Evolutionary conservation across 805 yeast species (phyloP), one percentile per base, ranked within the genome.

Genomic region (Cyberlindnera amylophila): DNA sequence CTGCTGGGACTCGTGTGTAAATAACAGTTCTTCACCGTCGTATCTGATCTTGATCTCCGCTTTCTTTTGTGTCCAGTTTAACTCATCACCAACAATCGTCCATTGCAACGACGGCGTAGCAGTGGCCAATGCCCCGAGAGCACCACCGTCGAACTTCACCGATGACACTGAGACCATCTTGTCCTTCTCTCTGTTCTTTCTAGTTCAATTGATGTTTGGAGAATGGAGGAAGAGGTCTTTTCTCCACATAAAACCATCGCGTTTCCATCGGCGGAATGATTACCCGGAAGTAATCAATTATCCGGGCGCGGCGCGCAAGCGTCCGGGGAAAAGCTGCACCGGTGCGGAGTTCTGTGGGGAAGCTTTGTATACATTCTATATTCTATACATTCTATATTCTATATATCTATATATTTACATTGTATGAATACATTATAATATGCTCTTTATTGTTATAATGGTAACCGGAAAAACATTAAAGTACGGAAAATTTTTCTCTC

Each of bases 61-160:
- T 2, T 34, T 32, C 28, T 33, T 34, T 33, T 49, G 53, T 4
- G 12, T 16, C 53, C 53, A 49, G 30, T 38, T 29, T 24, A 33
- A 39, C 32, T 46, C 50, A 4, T 34, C 36, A n/a, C 50, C 52
- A 8, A 31, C 33, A 26, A 44, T 36, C 18, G 32, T 34, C 53
- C 53, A 49, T 15, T 38, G 40, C 5, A 46, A 15, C 3, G 33
- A 17, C 13, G 51, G 51, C 6, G 34, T 39, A 2, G 45, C 15
- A 4, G 44, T 44, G 6, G 39, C 43, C 6, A 49, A 18, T 2
- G 44, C 46, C 14, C 48, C 47, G 3, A 35, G 32, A n/a, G 46
- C 44, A 8, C 43, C 42, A 2, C 40, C 44, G 21, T 49, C 50
- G 10, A 46, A 33, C 27, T 35, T 41, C 35, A 49, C 27, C 3